These are phyloP conservation scores for Penicillium canariense DNA, from an alignment of 495 filamentous ascomycete species.

Conservation along the genomic window DNA sequence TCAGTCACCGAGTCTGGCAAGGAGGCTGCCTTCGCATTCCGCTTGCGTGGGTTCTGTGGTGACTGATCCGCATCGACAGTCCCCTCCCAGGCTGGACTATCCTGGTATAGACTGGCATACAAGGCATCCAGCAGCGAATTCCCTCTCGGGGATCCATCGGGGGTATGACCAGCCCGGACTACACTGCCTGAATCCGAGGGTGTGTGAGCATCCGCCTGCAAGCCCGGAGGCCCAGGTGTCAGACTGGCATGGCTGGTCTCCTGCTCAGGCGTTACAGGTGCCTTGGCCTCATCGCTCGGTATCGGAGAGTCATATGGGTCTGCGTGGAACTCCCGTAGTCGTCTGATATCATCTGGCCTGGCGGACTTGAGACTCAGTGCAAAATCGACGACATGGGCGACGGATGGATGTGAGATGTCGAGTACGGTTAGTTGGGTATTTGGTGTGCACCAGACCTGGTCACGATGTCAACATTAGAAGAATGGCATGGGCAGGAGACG, in stretches of 20 bases:
- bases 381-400: neutral
- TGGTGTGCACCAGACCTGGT: constrained; percentile 9
- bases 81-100: neutral
- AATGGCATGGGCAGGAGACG: neutral
- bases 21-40: constrained; percentile 10
- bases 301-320: neutral
- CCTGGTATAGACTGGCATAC: neutral
- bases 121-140: constrained; percentile 1
- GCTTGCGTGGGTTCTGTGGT: constrained; percentile 5
- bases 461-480: neutral
- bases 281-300: neutral
- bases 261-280: neutral
- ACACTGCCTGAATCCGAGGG: constrained; percentile 5
- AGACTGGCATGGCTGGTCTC: neutral
- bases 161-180: neutral
- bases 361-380: neutral
- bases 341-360: neutral
- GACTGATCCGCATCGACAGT: neutral
- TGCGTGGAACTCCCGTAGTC: neutral
- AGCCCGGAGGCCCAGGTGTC: neutral
- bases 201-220: neutral
- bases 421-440: neutral
- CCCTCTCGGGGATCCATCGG: neutral
- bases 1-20: constrained; percentile 13
- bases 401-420: neutral